Base-by-base conservation (phyloP, 78 protist species). In the Dictyostelium purpureum region DNA sequence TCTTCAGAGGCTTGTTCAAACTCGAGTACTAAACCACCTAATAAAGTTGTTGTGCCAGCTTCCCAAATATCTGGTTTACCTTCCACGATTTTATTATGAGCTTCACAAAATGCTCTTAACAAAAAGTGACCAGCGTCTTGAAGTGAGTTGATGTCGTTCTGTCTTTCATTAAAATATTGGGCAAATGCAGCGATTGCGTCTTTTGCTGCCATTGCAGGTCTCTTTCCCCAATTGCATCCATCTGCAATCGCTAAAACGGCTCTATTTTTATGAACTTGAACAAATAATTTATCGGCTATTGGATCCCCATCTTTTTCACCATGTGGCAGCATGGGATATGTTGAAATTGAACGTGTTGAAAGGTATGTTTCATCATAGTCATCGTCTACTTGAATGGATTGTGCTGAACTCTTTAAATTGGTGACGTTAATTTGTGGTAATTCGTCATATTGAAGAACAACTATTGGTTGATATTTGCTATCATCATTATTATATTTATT, bases 41-140 rank as follows among this genome's bases (percentile, higher is more conserved):
- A 45, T 10, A 93, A 78, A 6, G 96, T 93, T 0, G 96, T 93
- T 28, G 96, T 93, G 6, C 96, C 96, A n/a, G 96, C 96, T n/a
- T 77, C 85, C 96, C 96, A 93, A 42, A 93, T 83, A n/a, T 85
- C 89, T 7, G 74, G 37, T 37, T 82, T 77, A 65, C 87, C 89
- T 43, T 89, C 87, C 2, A 63, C 67, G 45, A 89, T 89, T 54
- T 89, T 89, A 38, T 89, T 79, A 33, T 89, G 85, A 5, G 87
- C 87, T 49, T 91, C 87, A 52, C 93, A 91, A 45, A 83, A 76
- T 45, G 95, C 95, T 31, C 95, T 31, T 24, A 91, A 75, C 21
- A 89, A 43, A 38, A 49, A 75, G 70, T 89, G 94, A n/a, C 88
- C 88, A 14, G 83, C 94, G 18, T 89, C 83, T 37, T 87, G 93